These are phyloP conservation scores for Cytidiella melzeri DNA, from an alignment of 768 basidiomycete genomes.

Conservation along the genomic window DNA sequence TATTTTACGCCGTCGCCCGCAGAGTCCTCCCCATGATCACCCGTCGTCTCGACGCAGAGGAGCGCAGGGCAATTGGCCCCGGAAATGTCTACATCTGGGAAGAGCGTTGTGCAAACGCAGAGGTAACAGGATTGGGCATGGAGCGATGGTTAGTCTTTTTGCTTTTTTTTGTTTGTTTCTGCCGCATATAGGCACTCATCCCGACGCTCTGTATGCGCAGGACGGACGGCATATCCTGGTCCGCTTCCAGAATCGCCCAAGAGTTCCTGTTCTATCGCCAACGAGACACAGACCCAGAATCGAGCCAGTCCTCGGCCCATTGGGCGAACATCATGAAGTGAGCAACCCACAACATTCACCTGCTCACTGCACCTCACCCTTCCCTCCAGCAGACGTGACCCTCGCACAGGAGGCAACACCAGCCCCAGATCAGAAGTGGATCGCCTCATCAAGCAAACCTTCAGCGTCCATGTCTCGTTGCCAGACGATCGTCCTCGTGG, in stretches of 20 bases:
- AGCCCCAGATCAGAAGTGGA: constrained; percentile 25
- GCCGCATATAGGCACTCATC: constrained; percentile 26
- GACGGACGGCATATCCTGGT: constrained; percentile 77
- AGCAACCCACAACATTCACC: too few species aligned
- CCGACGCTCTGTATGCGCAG: constrained; percentile 32
- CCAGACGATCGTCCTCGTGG: constrained; percentile 37
- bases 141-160: constrained; percentile 57
- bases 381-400: constrained; percentile 30
- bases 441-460: constrained; percentile 49
- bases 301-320: constrained; percentile 48
- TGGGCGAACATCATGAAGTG: constrained; percentile 45
- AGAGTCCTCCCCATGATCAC: constrained; percentile 69
- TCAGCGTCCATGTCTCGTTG: constrained; percentile 43
- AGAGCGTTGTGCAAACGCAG: constrained; percentile 79
- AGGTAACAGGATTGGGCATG: constrained; percentile 78
- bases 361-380: constrained; percentile 8
- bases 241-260: constrained; percentile 62
- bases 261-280: constrained; percentile 55
- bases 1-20: constrained; percentile 72
- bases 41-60: constrained; percentile 77
- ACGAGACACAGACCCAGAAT: constrained; percentile 38
- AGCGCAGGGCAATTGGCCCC: constrained; percentile 55
- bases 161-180: constrained; percentile 3
- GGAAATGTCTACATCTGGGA: constrained; percentile 89
- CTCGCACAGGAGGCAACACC: constrained; percentile 33